A percentile compares a stretch with the other conserved stretches of the same genome.
Conservation (phyloP, 2,329 filamentous ascomycete genomes). For the Corniculantispora saksenae region DNA sequence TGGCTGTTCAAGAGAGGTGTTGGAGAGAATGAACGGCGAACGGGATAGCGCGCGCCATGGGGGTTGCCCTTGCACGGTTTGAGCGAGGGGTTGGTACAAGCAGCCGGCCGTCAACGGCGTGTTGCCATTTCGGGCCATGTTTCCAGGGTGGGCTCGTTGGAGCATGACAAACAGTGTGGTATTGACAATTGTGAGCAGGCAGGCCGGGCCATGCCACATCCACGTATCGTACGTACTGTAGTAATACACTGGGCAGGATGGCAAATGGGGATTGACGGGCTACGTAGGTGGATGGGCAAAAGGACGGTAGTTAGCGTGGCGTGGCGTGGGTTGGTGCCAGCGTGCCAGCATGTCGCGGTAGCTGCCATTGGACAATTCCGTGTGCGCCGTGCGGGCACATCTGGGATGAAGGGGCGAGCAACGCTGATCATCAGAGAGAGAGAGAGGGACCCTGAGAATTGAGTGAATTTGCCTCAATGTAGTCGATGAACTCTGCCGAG, state of each 20-base stretch:
- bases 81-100: not conserved
- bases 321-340: slow-evolving; percentile 9
- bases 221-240: too few relatives aligned
- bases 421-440: not conserved
- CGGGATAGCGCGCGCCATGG: not conserved
- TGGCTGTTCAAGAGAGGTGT: too few relatives aligned
- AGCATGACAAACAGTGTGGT: too few relatives aligned
- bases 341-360: not conserved
- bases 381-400: not conserved
- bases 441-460: not conserved
- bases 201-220: too few relatives aligned
- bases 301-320: not conserved
- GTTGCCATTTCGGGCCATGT: not conserved
- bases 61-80: not conserved
- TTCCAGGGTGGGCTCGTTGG: not conserved
- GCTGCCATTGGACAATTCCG: slow-evolving; percentile 12
- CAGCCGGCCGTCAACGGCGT: not conserved
- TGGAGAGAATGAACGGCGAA: too few relatives aligned
- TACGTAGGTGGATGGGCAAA: not conserved
- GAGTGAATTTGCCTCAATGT: not conserved
- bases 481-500: not conserved
- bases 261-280: not conserved
- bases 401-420: not conserved
- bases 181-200: too few relatives aligned
- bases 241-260: too few relatives aligned